Percentiles rank a stretch among this genome's conserved stretches.
Conservation (phyloP, 2,329 filamentous ascomycete genomes). For the Myriosclerotinia curreyana region DNA sequence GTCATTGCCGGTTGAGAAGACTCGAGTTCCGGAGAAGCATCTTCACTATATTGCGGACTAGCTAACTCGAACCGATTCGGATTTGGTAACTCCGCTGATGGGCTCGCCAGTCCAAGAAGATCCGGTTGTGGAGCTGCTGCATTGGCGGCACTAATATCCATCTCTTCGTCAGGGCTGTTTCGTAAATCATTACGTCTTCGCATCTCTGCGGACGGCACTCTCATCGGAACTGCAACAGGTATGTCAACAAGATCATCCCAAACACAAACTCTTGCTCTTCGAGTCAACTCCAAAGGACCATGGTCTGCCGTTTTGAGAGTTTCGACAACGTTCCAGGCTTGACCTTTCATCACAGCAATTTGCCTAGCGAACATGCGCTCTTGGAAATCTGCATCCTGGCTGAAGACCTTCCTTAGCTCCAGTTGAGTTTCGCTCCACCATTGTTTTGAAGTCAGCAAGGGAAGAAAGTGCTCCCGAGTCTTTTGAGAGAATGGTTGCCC, state of each 20-base stretch:
- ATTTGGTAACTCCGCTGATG: conserved; percentile 49
- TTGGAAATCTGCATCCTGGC: conserved; percentile 91
- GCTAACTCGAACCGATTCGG: conserved; percentile 72
- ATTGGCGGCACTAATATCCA: conserved; percentile 79
- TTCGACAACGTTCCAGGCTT: conserved; percentile 99
- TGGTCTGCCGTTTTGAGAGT: conserved; percentile 91
- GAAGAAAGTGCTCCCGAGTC: conserved; percentile 92
- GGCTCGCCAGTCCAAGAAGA: conserved; percentile 54
- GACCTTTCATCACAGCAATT: conserved; percentile 98
- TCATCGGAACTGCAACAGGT: conserved; percentile 87
- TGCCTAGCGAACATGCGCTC: conserved; percentile 99
- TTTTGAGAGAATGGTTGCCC: conserved; percentile 93
- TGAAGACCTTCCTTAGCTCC: conserved; percentile 81
- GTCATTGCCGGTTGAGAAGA: conserved; percentile 29
- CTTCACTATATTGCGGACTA: conserved; percentile 40
- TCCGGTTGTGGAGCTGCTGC: conserved; percentile 59
- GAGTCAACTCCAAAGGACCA: conserved; percentile 87
- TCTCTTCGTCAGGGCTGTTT: conserved; percentile 67
- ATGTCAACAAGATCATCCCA: conserved; percentile 98
- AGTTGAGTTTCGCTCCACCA: conserved; percentile 97
- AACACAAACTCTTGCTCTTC: conserved; percentile 86
- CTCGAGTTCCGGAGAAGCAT: conserved; percentile 26
- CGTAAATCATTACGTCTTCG: conserved; percentile 58
- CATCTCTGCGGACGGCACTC: conserved; percentile 79
- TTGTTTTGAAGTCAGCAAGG: conserved; percentile 84